phyloP scores from a whole-genome alignment of 2,329 filamentous ascomycete genomes.

The Colletotrichum sp. region DNA sequence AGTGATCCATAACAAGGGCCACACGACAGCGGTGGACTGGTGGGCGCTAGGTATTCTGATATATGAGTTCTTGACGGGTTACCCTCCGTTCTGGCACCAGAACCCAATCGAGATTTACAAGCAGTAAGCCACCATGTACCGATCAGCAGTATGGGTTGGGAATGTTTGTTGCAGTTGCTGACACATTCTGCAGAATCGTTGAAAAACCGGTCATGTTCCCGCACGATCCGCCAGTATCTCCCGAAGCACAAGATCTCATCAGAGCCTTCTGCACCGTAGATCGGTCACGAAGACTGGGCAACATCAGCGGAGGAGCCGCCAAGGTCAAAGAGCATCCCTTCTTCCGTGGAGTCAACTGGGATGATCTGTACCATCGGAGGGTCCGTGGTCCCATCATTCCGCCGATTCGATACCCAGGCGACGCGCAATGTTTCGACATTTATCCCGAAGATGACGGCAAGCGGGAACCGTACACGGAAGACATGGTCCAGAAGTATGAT shows the following conservation, averaged over 20 bases:
- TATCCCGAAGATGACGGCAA: constrained; percentile 79
- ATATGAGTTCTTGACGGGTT: constrained; percentile 85
- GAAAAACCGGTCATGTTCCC: constrained; percentile 80
- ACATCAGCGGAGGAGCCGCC: constrained; percentile 75
- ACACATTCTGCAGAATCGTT: constrained; percentile 66
- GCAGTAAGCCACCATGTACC: constrained; percentile 53
- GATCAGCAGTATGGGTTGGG: neutral
- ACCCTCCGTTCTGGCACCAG: constrained; percentile 86
- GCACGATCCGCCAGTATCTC: constrained; percentile 66
- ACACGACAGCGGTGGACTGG: constrained; percentile 82
- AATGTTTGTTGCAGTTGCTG: neutral
- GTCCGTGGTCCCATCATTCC: constrained; percentile 76
- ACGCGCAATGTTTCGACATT: constrained; percentile 81
- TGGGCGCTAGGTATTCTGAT: constrained; percentile 86
- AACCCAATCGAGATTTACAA: constrained; percentile 90
- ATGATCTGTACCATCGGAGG: constrained; percentile 69
- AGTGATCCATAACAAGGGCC: constrained; percentile 83
- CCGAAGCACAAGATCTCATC: constrained; percentile 77
- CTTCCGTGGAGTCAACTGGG: constrained; percentile 77
- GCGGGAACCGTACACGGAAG: constrained; percentile 70
- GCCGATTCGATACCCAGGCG: constrained; percentile 73
- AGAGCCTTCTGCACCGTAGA: constrained; percentile 79
- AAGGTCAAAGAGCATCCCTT: constrained; percentile 79
- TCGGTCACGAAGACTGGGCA: constrained; percentile 78
- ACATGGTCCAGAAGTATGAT: constrained; percentile 74